Conservation (phyloP, 805 yeast species). For the Starmerella floris region DNA sequence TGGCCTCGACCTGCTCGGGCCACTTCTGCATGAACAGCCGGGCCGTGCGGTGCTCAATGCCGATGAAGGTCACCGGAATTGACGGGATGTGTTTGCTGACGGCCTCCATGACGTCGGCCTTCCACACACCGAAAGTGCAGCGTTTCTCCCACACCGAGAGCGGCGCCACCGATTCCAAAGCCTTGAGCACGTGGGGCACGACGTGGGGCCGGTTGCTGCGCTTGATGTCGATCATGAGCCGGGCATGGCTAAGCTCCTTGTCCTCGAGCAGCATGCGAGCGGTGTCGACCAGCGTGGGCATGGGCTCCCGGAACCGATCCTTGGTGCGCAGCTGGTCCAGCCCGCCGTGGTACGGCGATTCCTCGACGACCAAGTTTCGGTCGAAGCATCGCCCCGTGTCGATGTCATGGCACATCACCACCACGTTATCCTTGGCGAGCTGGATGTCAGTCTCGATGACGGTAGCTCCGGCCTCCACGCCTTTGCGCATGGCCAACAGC, state of each 20-base stretch:
- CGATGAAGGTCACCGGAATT: conserved; percentile 28
- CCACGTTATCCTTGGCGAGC: conserved; percentile 39
- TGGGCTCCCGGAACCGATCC: conserved; percentile 27
- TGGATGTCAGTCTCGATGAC: conserved; percentile 46
- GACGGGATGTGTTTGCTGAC: conserved; percentile 30
- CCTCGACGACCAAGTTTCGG: conserved; percentile 29
- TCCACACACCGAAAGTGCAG: conserved; percentile 44
- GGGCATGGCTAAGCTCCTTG: conserved; percentile 23
- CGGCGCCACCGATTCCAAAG: conserved; percentile 31
- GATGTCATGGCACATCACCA: conserved; percentile 44
- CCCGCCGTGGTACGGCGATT: conserved; percentile 29
- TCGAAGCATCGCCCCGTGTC: conserved; percentile 39
- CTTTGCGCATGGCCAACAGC: conserved; percentile 34
- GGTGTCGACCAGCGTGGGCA: conserved; percentile 34
- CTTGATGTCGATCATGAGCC: conserved; percentile 42
- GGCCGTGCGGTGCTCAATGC: conserved; percentile 29
- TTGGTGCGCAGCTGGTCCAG: conserved; percentile 30
- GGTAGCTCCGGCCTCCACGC: conserved; percentile 35
- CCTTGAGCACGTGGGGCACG: conserved; percentile 30
- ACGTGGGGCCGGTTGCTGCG: conserved; percentile 35
- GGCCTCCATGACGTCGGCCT: conserved; percentile 35
- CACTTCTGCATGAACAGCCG: conserved; percentile 24
- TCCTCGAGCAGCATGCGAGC: conserved; percentile 31
- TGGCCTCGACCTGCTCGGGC: conserved; percentile 43
- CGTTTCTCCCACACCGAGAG: conserved; percentile 34